Evolutionary conservation across 768 basidiomycete genomes (phyloP), one percentile per base, ranked within the genome.

Genomic region (Tylopilus felleus): DNA sequence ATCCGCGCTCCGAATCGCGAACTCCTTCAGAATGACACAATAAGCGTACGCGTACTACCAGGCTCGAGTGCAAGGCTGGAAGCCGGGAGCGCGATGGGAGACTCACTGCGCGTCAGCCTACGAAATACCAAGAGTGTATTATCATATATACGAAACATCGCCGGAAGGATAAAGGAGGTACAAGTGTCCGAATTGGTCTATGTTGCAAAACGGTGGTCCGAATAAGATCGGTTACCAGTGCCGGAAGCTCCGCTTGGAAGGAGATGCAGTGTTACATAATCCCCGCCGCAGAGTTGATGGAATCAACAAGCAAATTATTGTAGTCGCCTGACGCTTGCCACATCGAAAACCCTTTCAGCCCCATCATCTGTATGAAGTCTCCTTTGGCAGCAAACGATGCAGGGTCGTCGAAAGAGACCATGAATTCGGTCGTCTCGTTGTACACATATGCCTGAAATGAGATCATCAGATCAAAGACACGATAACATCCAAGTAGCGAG

Each of bases 281-380:
- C 16, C 51, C 51, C 14, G 35, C 36, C 7, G 22, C 45, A 31
- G 9, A n/a, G 38, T 38, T 29, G 17, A 47, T 39, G 13, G 29
- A 23, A 25, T 44, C 52, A 4, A 89, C 71, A 41, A 89, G 73
- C 12, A 21, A 79, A 62, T 88, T 75, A 19, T 82, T 58, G 45
- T 70, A 76, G 63, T 88, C 88, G 8, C 83, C 84, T 23, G 79
- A 84, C 43, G 83, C 78, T 65, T 89, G 83, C 86, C 86, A 89
- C 69, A 85, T 79, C 1, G 82, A 71, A 66, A 89, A 89, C 5
- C 88, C 88, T 53, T 70, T 73, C 13, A 90, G 68, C 5, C 78
- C 79, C 9, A 67, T 67, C 12, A 66, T 56, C 42, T 75, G 75
- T 61, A 89, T 84, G 64, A 76, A 89, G 3, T 63, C 59, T 10